phyloP scores from a whole-genome alignment of 2,329 filamentous ascomycete genomes.

The Drechmeria coniospora region DNA sequence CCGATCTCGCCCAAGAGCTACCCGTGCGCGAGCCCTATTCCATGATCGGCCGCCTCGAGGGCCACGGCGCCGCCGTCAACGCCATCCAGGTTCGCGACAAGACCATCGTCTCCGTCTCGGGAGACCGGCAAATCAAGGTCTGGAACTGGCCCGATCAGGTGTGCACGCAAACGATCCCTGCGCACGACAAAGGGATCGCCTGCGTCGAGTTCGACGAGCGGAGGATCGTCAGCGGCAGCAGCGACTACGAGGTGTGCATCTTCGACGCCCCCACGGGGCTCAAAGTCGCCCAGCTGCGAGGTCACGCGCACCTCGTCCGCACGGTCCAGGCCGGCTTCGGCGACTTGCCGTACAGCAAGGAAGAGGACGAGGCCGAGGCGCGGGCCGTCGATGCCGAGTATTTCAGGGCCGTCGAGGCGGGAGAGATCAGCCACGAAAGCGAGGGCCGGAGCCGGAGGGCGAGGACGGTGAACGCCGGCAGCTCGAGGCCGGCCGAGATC shows the following conservation, averaged over 20 bases:
- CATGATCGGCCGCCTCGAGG: constrained; percentile 64
- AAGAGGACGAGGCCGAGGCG: constrained; percentile 60
- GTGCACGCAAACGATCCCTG: constrained; percentile 64
- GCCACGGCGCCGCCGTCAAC: constrained; percentile 86
- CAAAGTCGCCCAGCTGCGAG: constrained; percentile 75
- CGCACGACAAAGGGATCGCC: constrained; percentile 88
- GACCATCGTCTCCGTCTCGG: constrained; percentile 87
- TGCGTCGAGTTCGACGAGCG: constrained; percentile 94
- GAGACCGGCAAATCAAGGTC: constrained; percentile 83
- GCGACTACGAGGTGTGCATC: constrained; percentile 89
- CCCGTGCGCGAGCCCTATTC: constrained; percentile 50
- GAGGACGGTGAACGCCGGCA: constrained; percentile 51
- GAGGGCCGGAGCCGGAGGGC: constrained; percentile 18
- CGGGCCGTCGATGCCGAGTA: constrained; percentile 58
- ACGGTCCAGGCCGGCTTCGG: constrained; percentile 93
- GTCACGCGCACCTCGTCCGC: constrained; percentile 72
- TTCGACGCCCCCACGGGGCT: constrained; percentile 77
- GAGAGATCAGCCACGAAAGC: constrained; percentile 24
- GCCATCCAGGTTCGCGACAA: constrained; percentile 79
- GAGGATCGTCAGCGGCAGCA: constrained; percentile 88
- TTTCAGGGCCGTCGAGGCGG: constrained; percentile 42
- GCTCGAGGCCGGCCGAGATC: constrained; percentile 58
- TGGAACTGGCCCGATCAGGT: constrained; percentile 78
- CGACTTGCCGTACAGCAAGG: constrained; percentile 65
- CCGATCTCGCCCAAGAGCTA: constrained; percentile 27